Evolutionary conservation across 495 filamentous ascomycete species (phyloP), one percentile per base, ranked within the genome.

Genomic region (Daldinia caldariorum): DNA sequence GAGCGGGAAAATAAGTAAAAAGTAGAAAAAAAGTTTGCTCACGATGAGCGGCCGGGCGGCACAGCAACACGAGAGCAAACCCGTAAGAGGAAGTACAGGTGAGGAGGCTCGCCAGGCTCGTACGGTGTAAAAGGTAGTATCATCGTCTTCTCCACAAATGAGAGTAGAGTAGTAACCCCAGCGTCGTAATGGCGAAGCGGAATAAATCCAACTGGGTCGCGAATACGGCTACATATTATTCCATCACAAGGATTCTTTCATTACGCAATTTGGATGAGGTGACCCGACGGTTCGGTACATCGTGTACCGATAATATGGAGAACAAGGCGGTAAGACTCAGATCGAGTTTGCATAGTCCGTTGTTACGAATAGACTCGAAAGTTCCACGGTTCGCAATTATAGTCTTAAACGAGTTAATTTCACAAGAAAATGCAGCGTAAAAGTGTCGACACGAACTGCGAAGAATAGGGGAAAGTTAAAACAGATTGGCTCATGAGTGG

Each of bases 271-370:
- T 32, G 13, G 18, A 35, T 22, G 32, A 55, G 29, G 7, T 35
- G 37, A 58, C 62, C 38, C 47, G 39, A 51, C 34, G n/a, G 6
- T 57, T 72, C 69, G 69, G 69, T 50, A 57, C 59, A 72, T 72
- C 64, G 63, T 14, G 34, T 41, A 32, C 69, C 69, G 69, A 67
- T 29, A 53, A 54, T 31, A 51, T 50, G 58, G 51, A 41, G 41
- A 29, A 22, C 20, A 47, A 20, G 20, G 20, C 43, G 13, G 9
- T 3, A 35, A 5, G 2, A 35, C 34, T 35, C 2, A 10, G 34
- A 35, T 35, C 34, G 34, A 35, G 34, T 6, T 35, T 10, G 34
- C 6, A 35, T 35, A 35, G 6, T 35, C 34, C 5, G 34, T 35
- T 35, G 9, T 26, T 3, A 26, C 26, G 1, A 26, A 26, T 26